Base-by-base conservation (phyloP, 164 flowering plant genomes). In the Magnolia changhungtana region DNA sequence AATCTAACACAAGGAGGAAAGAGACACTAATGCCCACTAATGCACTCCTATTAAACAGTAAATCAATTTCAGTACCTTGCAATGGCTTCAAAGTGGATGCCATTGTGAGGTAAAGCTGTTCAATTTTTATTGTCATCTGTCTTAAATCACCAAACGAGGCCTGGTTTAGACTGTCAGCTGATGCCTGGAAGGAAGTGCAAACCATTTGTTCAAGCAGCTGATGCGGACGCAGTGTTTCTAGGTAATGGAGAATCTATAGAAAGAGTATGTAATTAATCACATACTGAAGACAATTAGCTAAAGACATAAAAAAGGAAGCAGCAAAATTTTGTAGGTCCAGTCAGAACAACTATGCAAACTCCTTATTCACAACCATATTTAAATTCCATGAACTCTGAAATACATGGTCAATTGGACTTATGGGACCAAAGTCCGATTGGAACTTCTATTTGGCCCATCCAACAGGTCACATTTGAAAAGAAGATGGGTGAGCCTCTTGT, bases 121-220 rank as follows among this genome's bases (percentile, higher is more conserved):
- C 97, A 9, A 92, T 77, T 84, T 87, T 94, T 19, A 82, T 84
- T 87, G 70, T 83, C 97, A 93, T 90, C 81, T 85, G 92, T 78
- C 86, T 89, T 69, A 92, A 76, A 75, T 79, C 83, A 55, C 97
- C 98, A 82, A 84, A 92, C 66, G 84, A 83, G 68, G 98, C 89
- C 84, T 84, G 92, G 78, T 85, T 87, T 52, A 94, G 84, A 65
- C 87, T 90, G 83, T 89, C 95, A 29, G 93, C 93, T 66, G 98
- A 80, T 73, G 94, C 99, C 83, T 92, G 83, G 82, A 96, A 94
- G 74, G 99, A 91, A 76, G 98, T 88, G 79, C 96, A 92, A 76
- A 93, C 89, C 95, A 96, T 94, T 85, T 96, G 98, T 87, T 89
- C 96, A 61, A 96, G 96, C 81, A 96, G 84, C 82, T 87, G 93